These are phyloP conservation scores for Marasmius oreades DNA, from an alignment of 1,284 basidiomycete genomes.

Conservation along the genomic window DNA sequence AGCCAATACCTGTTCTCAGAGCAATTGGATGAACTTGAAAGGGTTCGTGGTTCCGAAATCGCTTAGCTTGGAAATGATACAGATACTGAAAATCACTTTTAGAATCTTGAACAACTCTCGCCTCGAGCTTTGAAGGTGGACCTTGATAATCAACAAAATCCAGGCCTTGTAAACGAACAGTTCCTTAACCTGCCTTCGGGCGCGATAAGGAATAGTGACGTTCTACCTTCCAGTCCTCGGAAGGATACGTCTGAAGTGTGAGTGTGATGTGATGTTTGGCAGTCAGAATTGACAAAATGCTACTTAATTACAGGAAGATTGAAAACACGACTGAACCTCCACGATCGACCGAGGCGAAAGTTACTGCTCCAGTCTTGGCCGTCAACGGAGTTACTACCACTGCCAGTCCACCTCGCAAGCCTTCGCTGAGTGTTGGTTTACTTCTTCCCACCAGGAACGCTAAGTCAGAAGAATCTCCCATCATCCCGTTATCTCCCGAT, in stretches of 20 bases:
- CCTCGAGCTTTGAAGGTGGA: slow-evolving; percentile 54
- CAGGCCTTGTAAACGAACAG: slow-evolving; percentile 29
- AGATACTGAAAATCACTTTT: slow-evolving; percentile 7
- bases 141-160: slow-evolving; percentile 38
- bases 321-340: neutral
- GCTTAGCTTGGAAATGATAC: neutral
- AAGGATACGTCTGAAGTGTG: slow-evolving; percentile 2
- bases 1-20: slow-evolving; percentile 70
- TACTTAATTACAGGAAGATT: neutral
- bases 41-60: slow-evolving; percentile 35
- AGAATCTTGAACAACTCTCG: slow-evolving; percentile 70
- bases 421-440: slow-evolving; percentile 11
- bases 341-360: slow-evolving; percentile 21
- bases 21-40: slow-evolving; percentile 72
- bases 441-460: slow-evolving; percentile 16
- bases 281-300: neutral
- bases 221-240: slow-evolving; percentile 33
- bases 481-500: slow-evolving; percentile 74
- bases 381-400: slow-evolving; percentile 66
- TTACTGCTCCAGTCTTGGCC: slow-evolving; percentile 55
- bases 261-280: neutral
- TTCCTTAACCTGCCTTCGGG: slow-evolving; percentile 25
- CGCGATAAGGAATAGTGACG: slow-evolving; percentile 27
- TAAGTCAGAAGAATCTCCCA: slow-evolving; percentile 35
- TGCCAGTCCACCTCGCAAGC: slow-evolving; percentile 21